Conservation (phyloP, 352 stramenopile genomes). For the Pythium aphanidermatum region DNA sequence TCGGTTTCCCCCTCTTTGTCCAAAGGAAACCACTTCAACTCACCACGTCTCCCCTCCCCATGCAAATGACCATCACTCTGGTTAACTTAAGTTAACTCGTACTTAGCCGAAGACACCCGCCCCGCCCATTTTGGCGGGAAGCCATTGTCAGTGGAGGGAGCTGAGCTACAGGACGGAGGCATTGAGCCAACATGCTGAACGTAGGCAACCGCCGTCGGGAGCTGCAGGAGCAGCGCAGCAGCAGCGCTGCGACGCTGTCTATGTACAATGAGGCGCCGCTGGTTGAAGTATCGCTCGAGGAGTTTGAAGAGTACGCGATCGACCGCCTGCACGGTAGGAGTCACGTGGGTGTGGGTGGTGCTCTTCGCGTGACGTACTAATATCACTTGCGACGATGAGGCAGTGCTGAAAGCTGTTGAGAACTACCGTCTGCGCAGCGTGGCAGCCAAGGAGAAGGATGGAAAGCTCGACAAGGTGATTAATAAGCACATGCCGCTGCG, state of each 20-base stretch:
- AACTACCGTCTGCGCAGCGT: slow-evolving; percentile 77
- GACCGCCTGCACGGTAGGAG: slow-evolving; percentile 87
- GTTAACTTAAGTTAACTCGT: too few relatives aligned
- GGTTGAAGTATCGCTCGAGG: slow-evolving; percentile 95
- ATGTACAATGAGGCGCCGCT: slow-evolving; percentile 93
- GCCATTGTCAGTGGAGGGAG: too few relatives aligned
- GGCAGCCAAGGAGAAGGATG: slow-evolving; percentile 64
- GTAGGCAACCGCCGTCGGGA: slow-evolving; percentile 68
- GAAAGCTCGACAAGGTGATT: slow-evolving; percentile 76
- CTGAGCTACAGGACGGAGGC: too few relatives aligned
- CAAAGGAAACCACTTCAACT: too few relatives aligned
- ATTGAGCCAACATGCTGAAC: slow-evolving; percentile 59
- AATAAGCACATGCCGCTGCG: slow-evolving; percentile 82
- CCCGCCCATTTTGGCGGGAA: slow-evolving; percentile 28
- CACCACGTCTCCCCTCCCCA: too few relatives aligned
- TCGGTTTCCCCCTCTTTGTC: too few relatives aligned
- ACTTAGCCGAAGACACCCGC: too few relatives aligned
- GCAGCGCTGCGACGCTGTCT: slow-evolving; percentile 67
- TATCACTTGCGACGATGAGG: too few relatives aligned
- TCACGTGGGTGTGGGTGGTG: not conserved
- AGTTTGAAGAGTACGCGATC: slow-evolving; percentile 98
- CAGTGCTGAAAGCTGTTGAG: slow-evolving; percentile 82
- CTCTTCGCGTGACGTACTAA: too few relatives aligned
- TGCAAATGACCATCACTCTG: too few relatives aligned
- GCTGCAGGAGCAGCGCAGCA: slow-evolving; percentile 31